A percentile compares a stretch with the other conserved stretches of the same genome.
phyloP scores from a whole-genome alignment of 352 stramenopile species.

The Globisporangium nunn region DNA sequence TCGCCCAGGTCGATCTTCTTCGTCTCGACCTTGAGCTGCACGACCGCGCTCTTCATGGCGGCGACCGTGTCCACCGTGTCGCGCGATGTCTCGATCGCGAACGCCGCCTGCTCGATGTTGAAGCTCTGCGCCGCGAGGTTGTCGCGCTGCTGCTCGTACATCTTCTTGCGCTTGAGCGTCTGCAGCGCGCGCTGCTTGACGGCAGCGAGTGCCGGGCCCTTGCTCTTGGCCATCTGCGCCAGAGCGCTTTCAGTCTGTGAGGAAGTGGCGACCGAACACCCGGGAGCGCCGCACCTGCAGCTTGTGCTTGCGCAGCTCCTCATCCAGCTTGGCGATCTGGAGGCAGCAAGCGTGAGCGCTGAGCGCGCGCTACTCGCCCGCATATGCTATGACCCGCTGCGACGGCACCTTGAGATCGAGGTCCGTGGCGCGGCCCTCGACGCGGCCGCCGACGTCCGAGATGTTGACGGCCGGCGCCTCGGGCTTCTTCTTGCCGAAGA shows the following conservation, averaged over 20 bases:
- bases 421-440: slow-evolving; percentile 68
- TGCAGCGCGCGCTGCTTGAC: slow-evolving; percentile 84
- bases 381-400: too few relatives aligned
- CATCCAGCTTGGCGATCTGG: slow-evolving; percentile 74
- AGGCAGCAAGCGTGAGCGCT: background rate
- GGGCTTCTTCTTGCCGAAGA: slow-evolving; percentile 83
- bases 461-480: slow-evolving; percentile 70
- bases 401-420: slow-evolving; percentile 67
- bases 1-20: slow-evolving; percentile 96
- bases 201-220: slow-evolving; percentile 53
- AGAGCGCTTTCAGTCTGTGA: too few relatives aligned
- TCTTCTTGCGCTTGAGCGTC: slow-evolving; percentile 86
- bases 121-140: slow-evolving; percentile 78
- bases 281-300: slow-evolving; percentile 30
- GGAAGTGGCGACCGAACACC: too few relatives aligned
- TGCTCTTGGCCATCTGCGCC: slow-evolving; percentile 65
- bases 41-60: slow-evolving; percentile 91
- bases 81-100: slow-evolving; percentile 91
- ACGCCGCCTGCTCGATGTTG: slow-evolving; percentile 83
- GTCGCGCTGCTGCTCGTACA: slow-evolving; percentile 81
- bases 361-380: too few relatives aligned
- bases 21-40: slow-evolving; percentile 91
- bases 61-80: slow-evolving; percentile 90
- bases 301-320: slow-evolving; percentile 78
- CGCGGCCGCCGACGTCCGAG: slow-evolving; percentile 62